These are phyloP conservation scores for Colletotrichum siamense DNA, from an alignment of 2,329 filamentous ascomycete species.

Conservation along the genomic window DNA sequence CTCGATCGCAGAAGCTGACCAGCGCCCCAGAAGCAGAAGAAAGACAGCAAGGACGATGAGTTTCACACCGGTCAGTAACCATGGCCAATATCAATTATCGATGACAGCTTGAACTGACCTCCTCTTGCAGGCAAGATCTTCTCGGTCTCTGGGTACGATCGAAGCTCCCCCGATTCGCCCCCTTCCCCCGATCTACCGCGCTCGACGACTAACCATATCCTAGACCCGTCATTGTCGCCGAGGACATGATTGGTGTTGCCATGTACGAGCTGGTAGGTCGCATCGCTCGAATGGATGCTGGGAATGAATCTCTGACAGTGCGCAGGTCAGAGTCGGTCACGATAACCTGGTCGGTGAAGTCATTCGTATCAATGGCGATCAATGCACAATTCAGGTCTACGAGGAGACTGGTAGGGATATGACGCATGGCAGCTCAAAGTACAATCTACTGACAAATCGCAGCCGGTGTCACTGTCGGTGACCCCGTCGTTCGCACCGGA, in stretches of 20 bases:
- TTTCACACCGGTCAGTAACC: conserved; percentile 40
- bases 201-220: conserved; percentile 20
- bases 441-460: conserved; percentile 20
- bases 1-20: conserved; percentile 17
- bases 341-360: conserved; percentile 95
- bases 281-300: background rate
- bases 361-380: conserved; percentile 95
- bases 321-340: conserved; percentile 86
- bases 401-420: conserved; percentile 85
- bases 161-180: conserved; percentile 20
- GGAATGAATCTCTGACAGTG: conserved; percentile 1
- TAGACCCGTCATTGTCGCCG: conserved; percentile 92
- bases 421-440: background rate
- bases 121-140: conserved; percentile 60
- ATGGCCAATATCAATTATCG: background rate
- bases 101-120: background rate
- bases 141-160: conserved; percentile 66
- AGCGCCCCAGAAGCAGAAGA: conserved; percentile 27
- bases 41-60: conserved; percentile 42
- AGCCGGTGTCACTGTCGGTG: conserved; percentile 96
- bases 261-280: conserved; percentile 95
- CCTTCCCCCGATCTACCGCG: background rate
- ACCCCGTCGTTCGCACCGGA: conserved; percentile 87
- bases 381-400: conserved; percentile 98
- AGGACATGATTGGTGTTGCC: conserved; percentile 98